phyloP scores from a whole-genome alignment of 495 filamentous ascomycete genomes.

The Xylaria flabelliformis region DNA sequence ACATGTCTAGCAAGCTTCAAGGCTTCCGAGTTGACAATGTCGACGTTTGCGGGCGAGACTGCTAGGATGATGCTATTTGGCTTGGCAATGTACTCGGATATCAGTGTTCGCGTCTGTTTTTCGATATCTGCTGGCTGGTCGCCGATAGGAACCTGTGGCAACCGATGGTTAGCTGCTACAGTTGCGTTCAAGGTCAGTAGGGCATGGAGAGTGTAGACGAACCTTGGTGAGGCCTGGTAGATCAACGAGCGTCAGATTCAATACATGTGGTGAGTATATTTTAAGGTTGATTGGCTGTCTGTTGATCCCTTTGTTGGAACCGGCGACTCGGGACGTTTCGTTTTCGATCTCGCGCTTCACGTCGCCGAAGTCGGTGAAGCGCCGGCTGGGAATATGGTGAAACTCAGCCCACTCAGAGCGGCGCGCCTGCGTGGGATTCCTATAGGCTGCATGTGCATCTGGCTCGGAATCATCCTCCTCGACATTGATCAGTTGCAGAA shows the following conservation, averaged over 20 bases:
- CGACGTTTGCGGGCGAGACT: slow-evolving; percentile 97
- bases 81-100: slow-evolving; percentile 98
- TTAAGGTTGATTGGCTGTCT: slow-evolving; percentile 97
- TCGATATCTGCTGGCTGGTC: slow-evolving; percentile 98
- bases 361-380: slow-evolving; percentile 88
- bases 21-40: slow-evolving; percentile 97
- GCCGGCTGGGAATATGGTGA: slow-evolving; percentile 86
- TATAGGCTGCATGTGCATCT: slow-evolving; percentile 63
- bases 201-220: slow-evolving; percentile 26
- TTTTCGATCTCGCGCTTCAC: slow-evolving; percentile 98
- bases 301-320: slow-evolving; percentile 98
- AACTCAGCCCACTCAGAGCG: slow-evolving; percentile 93
- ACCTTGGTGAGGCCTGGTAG: slow-evolving; percentile 96
- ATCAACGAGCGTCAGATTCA: slow-evolving; percentile 96
- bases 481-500: slow-evolving; percentile 97
- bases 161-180: slow-evolving; percentile 24
- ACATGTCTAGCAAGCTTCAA: slow-evolving; percentile 97
- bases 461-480: slow-evolving; percentile 78
- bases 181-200: slow-evolving; percentile 1
- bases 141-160: slow-evolving; percentile 81
- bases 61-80: slow-evolving; percentile 98
- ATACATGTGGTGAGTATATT: slow-evolving; percentile 96
- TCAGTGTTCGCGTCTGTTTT: slow-evolving; percentile 96
- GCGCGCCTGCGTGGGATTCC: slow-evolving; percentile 51
- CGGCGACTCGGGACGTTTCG: slow-evolving; percentile 93